Base-by-base conservation (phyloP, 345 rosid species). In the Raphanus raphanistrum region DNA sequence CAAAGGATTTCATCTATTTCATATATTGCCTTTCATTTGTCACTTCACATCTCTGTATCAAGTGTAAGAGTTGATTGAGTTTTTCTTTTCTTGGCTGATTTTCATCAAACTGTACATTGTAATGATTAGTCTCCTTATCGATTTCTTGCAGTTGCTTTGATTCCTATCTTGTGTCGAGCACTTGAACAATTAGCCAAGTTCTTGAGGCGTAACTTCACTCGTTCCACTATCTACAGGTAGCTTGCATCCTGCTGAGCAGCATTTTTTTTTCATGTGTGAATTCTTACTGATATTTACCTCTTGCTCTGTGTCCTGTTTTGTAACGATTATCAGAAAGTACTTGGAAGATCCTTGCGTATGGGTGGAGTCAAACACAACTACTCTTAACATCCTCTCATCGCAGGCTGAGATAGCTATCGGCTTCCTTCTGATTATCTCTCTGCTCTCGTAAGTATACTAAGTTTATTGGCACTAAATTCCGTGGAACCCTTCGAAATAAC, bases 371-470 rank as follows among this genome's bases (percentile, higher is more conserved):
- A 95, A 93, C 81, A 75, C 91, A 66, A 84, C 93, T 73, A 93
- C 96, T 9, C 91, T 96, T 32, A 85, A 82, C 87, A 91, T 96
- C 65, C 87, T 96, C 26, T 89, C 95, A 41, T 93, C 99, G 5
- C 92, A 96, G 78, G 87, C 94, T 63, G 99, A 96, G 85, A 88
- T 95, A 80, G 98, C 91, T 41, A 82, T 93, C 75, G 99, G 99
- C 74, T 84, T 95, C 81, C 90, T 93, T 77, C 81, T 91, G 29
- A 66, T 91, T 0, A 52, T 95, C 66, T 91, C 99, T 45, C 79
- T 95, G 83, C 80, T 95, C 72, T 95, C 97, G 98, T 91, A 74
- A 35, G 94, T 33, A 5, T 1, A 5, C 78, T 70, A 69, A 25
- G 57, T 68, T 32, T 70, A 8, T 11, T 41, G 7, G 5, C 43